Evolutionary conservation across 1,284 basidiomycete species (phyloP).

Genomic region (Ustilago trichophora): DNA sequence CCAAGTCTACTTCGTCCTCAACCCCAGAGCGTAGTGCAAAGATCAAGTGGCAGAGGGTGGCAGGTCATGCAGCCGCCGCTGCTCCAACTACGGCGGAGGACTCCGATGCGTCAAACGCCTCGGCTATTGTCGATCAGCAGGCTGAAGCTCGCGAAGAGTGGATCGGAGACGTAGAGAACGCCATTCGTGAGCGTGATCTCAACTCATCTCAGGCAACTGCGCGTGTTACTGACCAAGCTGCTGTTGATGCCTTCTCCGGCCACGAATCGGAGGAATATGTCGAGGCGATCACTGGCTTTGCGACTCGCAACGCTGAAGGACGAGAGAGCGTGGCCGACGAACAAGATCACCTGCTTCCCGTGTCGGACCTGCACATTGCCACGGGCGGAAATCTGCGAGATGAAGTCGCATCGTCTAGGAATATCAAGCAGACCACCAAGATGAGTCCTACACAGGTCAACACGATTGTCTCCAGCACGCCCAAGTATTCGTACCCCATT

Average conservation of each 20-base stretch:
- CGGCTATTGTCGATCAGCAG: neutral
- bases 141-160: conserved; percentile 28
- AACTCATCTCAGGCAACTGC: conserved; percentile 1
- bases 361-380: conserved; percentile 39
- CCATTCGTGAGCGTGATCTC: conserved; percentile 32
- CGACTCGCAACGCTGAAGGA: neutral
- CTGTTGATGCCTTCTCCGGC: conserved; percentile 19
- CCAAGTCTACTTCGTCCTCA: no score
- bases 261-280: conserved; percentile 6
- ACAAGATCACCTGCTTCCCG: conserved; percentile 27
- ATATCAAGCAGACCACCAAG: neutral
- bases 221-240: conserved; percentile 27
- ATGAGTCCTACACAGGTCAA: conserved; percentile 9
- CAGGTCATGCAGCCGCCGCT: conserved; percentile 1
- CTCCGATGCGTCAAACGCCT: no score
- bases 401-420: no score
- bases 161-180: conserved; percentile 38
- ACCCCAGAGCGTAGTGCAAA: conserved; percentile 15
- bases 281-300: conserved; percentile 1
- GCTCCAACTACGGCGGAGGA: no score
- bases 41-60: conserved; percentile 34
- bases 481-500: conserved; percentile 18
- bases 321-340: no score
- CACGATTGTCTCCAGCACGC: conserved; percentile 2
- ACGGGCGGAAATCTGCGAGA: no score